phyloP scores from a whole-genome alignment of 768 basidiomycete species.

The Astraeus odoratus region DNA sequence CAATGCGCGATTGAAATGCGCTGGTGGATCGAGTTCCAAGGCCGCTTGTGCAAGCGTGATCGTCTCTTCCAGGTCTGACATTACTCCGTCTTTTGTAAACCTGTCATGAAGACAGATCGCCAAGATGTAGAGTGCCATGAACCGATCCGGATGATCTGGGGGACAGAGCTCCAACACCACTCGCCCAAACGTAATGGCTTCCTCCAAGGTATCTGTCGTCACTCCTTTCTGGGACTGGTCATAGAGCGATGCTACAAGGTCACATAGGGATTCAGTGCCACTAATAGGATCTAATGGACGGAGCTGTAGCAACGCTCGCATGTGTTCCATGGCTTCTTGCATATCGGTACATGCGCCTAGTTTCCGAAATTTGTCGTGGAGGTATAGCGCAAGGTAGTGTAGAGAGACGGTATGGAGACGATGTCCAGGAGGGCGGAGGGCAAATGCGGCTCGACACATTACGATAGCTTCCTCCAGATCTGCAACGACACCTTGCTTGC shows the following conservation, averaged over 20 bases:
- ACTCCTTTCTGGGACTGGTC: background rate
- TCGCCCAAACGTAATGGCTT: background rate
- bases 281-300: background rate
- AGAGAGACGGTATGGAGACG: background rate
- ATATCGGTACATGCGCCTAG: background rate
- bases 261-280: background rate
- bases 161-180: background rate
- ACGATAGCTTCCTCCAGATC: background rate
- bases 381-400: background rate
- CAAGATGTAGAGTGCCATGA: background rate
- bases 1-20: background rate
- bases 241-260: background rate
- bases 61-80: background rate
- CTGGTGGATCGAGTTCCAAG: background rate
- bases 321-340: background rate
- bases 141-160: background rate
- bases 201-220: background rate
- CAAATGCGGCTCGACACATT: background rate
- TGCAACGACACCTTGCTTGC: background rate
- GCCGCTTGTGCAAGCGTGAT: background rate
- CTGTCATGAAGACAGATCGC: background rate
- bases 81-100: too few species aligned
- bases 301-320: background rate
- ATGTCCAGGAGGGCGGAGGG: background rate
- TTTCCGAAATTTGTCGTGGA: background rate